A percentile compares a stretch with the other conserved stretches of the same genome.
Evolutionary conservation across 768 basidiomycete species (phyloP).

Genomic region (Butyriboletus loyo): DNA sequence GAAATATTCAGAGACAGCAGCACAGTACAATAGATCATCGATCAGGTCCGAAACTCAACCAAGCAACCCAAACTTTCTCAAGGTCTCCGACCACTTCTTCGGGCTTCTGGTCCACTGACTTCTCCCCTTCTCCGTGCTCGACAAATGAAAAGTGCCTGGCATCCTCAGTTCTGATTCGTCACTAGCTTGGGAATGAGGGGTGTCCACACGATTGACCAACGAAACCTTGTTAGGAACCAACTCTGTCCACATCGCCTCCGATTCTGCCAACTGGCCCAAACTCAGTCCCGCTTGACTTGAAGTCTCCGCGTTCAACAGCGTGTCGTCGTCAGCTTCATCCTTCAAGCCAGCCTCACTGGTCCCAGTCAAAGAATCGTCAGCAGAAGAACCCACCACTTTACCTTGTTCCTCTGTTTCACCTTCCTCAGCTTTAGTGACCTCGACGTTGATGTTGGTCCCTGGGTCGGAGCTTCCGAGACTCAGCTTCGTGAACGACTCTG

Average conservation of each 20-base stretch:
- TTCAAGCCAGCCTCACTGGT: slow-evolving; percentile 14
- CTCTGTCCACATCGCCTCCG: not conserved
- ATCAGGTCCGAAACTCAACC: slow-evolving; percentile 1
- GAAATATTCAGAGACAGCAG: not conserved
- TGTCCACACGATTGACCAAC: slow-evolving; percentile 1
- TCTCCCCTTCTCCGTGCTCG: slow-evolving; percentile 6
- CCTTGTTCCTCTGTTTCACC: slow-evolving; percentile 19
- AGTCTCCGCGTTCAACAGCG: slow-evolving; percentile 1
- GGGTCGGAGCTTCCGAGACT: slow-evolving; percentile 33
- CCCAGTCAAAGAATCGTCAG: slow-evolving; percentile 21
- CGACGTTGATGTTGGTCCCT: slow-evolving; percentile 42
- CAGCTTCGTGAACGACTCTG: slow-evolving; percentile 24
- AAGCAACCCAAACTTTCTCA: slow-evolving; percentile 27
- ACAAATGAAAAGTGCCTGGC: slow-evolving; percentile 50
- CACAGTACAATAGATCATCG: not conserved
- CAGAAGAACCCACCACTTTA: slow-evolving; percentile 22
- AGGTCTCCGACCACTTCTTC: slow-evolving; percentile 18
- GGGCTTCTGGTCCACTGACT: not conserved
- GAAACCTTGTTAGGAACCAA: not conserved
- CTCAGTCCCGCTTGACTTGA: not conserved
- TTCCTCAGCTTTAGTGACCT: slow-evolving; percentile 34
- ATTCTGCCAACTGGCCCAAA: not conserved
- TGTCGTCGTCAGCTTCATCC: not conserved
- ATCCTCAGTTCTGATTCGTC: slow-evolving; percentile 39
- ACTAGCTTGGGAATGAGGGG: slow-evolving; percentile 11